These are phyloP conservation scores for Xylariaceae sp. DNA, from an alignment of 2,329 filamentous ascomycete genomes.

Conservation along the genomic window DNA sequence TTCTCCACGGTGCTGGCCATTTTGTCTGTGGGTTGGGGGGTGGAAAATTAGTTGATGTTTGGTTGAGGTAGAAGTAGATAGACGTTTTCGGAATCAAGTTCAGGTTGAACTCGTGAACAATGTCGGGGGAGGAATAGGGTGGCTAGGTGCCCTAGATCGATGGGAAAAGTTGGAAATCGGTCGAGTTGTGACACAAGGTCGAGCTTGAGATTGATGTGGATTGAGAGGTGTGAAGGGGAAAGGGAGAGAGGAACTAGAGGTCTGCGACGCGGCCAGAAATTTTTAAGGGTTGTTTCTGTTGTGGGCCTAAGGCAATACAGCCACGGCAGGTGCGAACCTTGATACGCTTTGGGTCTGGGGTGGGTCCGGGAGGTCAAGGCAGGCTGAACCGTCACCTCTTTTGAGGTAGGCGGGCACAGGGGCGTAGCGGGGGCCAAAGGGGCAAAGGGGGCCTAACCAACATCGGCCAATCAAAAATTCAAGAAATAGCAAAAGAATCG, in stretches of 20 bases:
- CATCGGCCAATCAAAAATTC: too few species aligned
- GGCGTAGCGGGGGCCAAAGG: too few species aligned
- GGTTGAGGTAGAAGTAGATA: conserved; percentile 27
- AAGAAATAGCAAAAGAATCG: too few species aligned
- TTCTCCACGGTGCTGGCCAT: conserved; percentile 85
- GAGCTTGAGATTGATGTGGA: conserved; percentile 36
- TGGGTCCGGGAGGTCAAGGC: too few species aligned
- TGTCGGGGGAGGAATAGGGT: conserved; percentile 68
- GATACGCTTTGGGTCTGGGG: too few species aligned
- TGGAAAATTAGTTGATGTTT: conserved; percentile 37
- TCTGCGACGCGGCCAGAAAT: conserved; percentile 30
- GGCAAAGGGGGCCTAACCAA: too few species aligned
- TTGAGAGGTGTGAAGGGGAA: conserved; percentile 34
- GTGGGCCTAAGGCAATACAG: conserved; percentile 22
- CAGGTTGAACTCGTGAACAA: conserved; percentile 68
- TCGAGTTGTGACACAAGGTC: conserved; percentile 31
- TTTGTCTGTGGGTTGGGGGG: conserved; percentile 44
- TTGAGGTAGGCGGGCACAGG: too few species aligned
- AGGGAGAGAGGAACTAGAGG: conserved; percentile 25
- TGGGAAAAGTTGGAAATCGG: conserved; percentile 41
- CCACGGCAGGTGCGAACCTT: conserved; percentile 20
- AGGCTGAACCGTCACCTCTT: too few species aligned
- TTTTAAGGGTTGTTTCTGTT: conserved; percentile 31
- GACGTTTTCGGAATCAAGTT: conserved; percentile 20
- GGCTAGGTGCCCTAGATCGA: conserved; percentile 79